Conservation (phyloP, 768 basidiomycete genomes). For the Amanita phalloides region DNA sequence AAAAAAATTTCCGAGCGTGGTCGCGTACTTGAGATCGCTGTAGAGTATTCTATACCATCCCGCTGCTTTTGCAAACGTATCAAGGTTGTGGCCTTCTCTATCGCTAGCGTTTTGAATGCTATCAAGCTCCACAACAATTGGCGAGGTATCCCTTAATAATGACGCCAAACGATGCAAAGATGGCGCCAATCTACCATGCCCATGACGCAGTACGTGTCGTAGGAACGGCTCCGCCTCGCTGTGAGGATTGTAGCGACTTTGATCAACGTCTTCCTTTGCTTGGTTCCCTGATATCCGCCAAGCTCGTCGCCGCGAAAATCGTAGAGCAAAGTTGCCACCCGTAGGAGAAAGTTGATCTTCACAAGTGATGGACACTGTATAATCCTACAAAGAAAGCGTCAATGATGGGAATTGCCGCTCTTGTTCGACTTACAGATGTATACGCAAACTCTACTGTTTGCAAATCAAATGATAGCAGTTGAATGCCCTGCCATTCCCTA, state of each 20-base stretch:
- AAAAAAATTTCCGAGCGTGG: background rate
- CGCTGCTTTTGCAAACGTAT: slow-evolving; percentile 68
- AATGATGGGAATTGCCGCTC: background rate
- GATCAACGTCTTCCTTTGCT: slow-evolving; percentile 8
- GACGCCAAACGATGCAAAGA: slow-evolving; percentile 59
- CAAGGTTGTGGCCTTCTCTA: slow-evolving; percentile 28
- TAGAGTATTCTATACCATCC: slow-evolving; percentile 78
- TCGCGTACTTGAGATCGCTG: slow-evolving; percentile 47
- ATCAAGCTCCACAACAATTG: slow-evolving; percentile 66
- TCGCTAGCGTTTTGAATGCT: slow-evolving; percentile 29
- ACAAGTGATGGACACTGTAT: slow-evolving; percentile 69
- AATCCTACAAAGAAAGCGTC: slow-evolving; percentile 35
- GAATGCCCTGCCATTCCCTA: slow-evolving; percentile 63
- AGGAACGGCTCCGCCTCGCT: slow-evolving; percentile 69
- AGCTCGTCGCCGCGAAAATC: slow-evolving; percentile 45
- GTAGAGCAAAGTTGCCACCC: slow-evolving; percentile 64
- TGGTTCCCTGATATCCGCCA: slow-evolving; percentile 13
- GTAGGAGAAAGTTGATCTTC: slow-evolving; percentile 61
- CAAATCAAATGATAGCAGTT: slow-evolving; percentile 82
- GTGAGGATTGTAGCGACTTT: slow-evolving; percentile 55
- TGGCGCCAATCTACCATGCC: slow-evolving; percentile 52
- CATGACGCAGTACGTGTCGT: slow-evolving; percentile 54
- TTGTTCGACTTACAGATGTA: slow-evolving; percentile 32
- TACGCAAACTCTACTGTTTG: slow-evolving; percentile 90
- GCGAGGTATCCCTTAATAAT: slow-evolving; percentile 66